Conservation (phyloP, 805 yeast species). For the Candida insectalens region DNA sequence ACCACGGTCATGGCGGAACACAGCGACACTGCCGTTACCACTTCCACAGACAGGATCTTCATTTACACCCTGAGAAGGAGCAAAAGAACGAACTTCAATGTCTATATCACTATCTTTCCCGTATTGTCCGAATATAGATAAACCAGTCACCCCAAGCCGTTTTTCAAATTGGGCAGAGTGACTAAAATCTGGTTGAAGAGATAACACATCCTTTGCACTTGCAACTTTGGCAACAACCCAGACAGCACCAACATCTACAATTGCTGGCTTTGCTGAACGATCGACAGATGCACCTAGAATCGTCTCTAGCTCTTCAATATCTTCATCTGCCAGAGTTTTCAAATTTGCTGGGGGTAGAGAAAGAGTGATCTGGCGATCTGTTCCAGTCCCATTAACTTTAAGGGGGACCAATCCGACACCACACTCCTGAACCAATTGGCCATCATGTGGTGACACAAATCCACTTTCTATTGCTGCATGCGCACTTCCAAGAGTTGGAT, state of each 20-base stretch:
- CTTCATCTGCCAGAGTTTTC: neutral
- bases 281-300: neutral
- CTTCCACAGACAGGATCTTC: slow-evolving; percentile 52
- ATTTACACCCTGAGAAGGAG: slow-evolving; percentile 18
- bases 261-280: too few species aligned
- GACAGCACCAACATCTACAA: neutral
- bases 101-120: slow-evolving; percentile 18
- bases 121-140: too few species aligned
- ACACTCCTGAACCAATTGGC: neutral
- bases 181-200: neutral
- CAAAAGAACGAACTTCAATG: slow-evolving; percentile 35
- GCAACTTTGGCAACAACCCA: neutral
- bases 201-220: neutral
- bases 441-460: slow-evolving; percentile 7
- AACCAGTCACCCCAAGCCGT: neutral
- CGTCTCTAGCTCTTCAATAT: neutral
- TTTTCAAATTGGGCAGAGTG: neutral
- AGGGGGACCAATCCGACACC: neutral
- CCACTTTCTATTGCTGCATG: slow-evolving; percentile 35
- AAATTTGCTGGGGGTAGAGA: neutral
- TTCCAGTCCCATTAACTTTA: neutral
- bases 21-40: slow-evolving; percentile 25
- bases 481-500: slow-evolving; percentile 49
- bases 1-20: slow-evolving; percentile 2
- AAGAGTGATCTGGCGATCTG: neutral